These are phyloP conservation scores for Paracamarosporium sp. DNA, from an alignment of 2,329 filamentous ascomycete genomes.

Conservation along the genomic window DNA sequence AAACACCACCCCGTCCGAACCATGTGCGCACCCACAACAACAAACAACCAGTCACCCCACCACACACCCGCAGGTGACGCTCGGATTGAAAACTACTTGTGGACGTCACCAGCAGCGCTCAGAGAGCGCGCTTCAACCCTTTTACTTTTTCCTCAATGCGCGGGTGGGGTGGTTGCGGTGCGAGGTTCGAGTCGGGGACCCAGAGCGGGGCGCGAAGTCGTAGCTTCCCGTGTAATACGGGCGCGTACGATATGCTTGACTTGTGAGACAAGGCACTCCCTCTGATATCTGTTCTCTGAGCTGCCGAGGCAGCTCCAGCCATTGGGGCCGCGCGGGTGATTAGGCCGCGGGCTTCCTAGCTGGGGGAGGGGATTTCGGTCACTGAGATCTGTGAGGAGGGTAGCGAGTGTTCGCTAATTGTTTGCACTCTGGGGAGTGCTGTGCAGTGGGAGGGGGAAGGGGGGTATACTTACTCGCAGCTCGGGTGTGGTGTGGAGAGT, in stretches of 20 bases:
- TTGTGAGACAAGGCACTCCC: slow-evolving; percentile 21
- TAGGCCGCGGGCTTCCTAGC: slow-evolving; percentile 16
- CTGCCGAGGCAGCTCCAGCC: slow-evolving; percentile 6
- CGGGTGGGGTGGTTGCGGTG: slow-evolving; percentile 15
- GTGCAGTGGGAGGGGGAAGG: background rate
- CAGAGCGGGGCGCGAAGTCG: background rate
- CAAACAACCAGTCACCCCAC: slow-evolving; percentile 16
- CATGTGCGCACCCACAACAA: slow-evolving; percentile 8
- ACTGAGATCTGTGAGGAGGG: slow-evolving; percentile 15
- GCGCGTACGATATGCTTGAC: slow-evolving; percentile 5
- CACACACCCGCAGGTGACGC: slow-evolving; percentile 16
- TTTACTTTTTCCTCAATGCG: slow-evolving; percentile 27
- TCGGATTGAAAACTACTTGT: slow-evolving; percentile 34
- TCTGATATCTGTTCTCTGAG: slow-evolving; percentile 27
- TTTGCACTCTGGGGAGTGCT: background rate
- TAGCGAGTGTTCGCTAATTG: background rate
- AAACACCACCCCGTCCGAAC: slow-evolving; percentile 1
- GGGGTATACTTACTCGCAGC: slow-evolving; percentile 15
- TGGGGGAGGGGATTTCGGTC: slow-evolving; percentile 20
- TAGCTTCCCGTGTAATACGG: background rate
- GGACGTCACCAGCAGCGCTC: slow-evolving; percentile 17
- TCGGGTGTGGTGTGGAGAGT: slow-evolving; percentile 13
- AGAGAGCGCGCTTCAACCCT: slow-evolving; percentile 22
- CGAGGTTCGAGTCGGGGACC: background rate
- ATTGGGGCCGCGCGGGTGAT: slow-evolving; percentile 15